These are phyloP conservation scores for Stachybotrys elegans DNA, from an alignment of 2,329 filamentous ascomycete genomes.

Conservation along the genomic window DNA sequence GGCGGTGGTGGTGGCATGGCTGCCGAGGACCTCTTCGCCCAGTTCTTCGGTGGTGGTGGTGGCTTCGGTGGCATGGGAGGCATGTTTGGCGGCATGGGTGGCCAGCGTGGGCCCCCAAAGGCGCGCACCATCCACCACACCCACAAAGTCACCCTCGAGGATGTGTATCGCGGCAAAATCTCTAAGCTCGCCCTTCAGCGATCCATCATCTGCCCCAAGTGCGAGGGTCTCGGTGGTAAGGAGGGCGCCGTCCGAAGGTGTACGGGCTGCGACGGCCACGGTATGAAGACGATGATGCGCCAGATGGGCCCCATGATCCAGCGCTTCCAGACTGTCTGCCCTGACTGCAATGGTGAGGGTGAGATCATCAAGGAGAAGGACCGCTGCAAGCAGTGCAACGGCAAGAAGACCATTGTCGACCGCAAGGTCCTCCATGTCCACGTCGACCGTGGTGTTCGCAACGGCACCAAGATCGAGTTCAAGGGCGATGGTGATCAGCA, in stretches of 20 bases:
- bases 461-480: slow-evolving; percentile 95
- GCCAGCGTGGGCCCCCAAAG: slow-evolving; percentile 75
- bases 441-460: slow-evolving; percentile 90
- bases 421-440: slow-evolving; percentile 98
- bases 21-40: slow-evolving; percentile 91
- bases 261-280: slow-evolving; percentile 81
- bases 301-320: slow-evolving; percentile 99
- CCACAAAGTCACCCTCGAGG: slow-evolving; percentile 96
- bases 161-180: slow-evolving; percentile 96
- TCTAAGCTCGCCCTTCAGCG: slow-evolving; percentile 97
- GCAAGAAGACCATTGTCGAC: slow-evolving; percentile 98
- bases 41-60: slow-evolving; percentile 85
- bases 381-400: slow-evolving; percentile 91
- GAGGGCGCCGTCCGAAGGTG: slow-evolving; percentile 96
- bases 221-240: slow-evolving; percentile 91
- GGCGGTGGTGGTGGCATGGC: slow-evolving; percentile 79
- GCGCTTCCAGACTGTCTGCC: slow-evolving; percentile 98
- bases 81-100: slow-evolving; percentile 75
- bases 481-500: slow-evolving; percentile 94
- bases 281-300: slow-evolving; percentile 99
- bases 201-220: slow-evolving; percentile 93
- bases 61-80: slow-evolving; percentile 60
- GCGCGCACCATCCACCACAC: slow-evolving; percentile 96
- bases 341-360: slow-evolving; percentile 95
- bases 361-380: slow-evolving; percentile 97